These are phyloP conservation scores for Chlamydomonas reinhardtii DNA, from an alignment of 163 green algal species.

Conservation along the genomic window DNA sequence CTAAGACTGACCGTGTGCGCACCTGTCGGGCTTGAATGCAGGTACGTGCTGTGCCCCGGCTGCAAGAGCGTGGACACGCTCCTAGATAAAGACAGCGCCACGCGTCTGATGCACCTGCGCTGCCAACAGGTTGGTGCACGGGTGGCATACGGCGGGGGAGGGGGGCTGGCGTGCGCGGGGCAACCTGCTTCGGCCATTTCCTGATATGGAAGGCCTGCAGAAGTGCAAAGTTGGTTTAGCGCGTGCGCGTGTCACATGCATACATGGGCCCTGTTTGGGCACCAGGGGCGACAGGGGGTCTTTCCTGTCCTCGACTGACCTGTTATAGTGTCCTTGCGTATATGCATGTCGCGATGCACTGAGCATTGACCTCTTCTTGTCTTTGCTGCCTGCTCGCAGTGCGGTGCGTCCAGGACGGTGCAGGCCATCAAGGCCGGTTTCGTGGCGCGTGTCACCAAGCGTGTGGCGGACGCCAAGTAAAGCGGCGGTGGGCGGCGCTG, in stretches of 20 bases:
- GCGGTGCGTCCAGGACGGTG: slow-evolving; percentile 90
- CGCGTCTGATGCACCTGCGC: slow-evolving; percentile 96
- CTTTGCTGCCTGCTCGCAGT: slow-evolving; percentile 65
- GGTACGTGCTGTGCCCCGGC: slow-evolving; percentile 97
- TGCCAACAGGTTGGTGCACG: slow-evolving; percentile 86
- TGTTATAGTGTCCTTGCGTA: no score
- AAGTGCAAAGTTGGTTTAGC: no score
- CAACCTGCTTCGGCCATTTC: no score
- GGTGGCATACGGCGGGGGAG: background rate
- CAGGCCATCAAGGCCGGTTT: slow-evolving; percentile 90
- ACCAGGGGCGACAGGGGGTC: no score
- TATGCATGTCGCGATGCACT: background rate
- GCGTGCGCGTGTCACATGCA: no score
- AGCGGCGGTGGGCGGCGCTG: background rate
- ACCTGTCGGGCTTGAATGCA: slow-evolving; percentile 40
- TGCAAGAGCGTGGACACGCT: slow-evolving; percentile 98
- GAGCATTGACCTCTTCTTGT: background rate
- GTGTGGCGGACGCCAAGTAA: slow-evolving; percentile 45
- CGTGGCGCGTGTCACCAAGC: slow-evolving; percentile 68
- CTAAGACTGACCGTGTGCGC: background rate
- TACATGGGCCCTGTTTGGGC: no score
- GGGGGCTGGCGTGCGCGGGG: no score
- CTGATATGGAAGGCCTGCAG: no score
- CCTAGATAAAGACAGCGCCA: slow-evolving; percentile 94
- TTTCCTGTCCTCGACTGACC: no score